Conservation (phyloP, 257 asterid genomes). For the Przewalskia tangutica region DNA sequence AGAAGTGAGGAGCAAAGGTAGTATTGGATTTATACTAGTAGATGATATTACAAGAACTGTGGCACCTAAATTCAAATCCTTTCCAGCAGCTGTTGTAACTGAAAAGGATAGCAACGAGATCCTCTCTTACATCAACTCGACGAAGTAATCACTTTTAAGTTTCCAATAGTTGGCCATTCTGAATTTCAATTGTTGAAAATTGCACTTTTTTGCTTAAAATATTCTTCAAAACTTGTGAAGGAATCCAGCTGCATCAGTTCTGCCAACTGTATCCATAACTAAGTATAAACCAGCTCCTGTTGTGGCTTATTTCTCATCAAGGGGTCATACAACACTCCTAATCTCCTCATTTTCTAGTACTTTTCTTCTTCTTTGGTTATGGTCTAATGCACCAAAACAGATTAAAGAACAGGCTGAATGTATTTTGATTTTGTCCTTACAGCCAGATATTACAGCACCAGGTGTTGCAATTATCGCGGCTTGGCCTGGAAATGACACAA, state of each 20-base stretch:
- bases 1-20: slow-evolving; percentile 27
- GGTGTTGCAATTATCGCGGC: slow-evolving; percentile 81
- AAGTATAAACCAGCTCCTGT: slow-evolving; percentile 67
- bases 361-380: neutral
- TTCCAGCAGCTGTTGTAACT: slow-evolving; percentile 34
- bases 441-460: slow-evolving; percentile 88
- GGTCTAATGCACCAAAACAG: neutral
- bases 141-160: slow-evolving; percentile 27
- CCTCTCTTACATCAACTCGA: slow-evolving; percentile 48
- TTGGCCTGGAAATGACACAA: slow-evolving; percentile 41
- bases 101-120: slow-evolving; percentile 36
- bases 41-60: slow-evolving; percentile 23
- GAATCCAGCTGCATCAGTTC: slow-evolving; percentile 52
- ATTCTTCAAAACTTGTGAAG: slow-evolving; percentile 20
- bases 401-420: neutral
- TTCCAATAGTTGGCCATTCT: neutral
- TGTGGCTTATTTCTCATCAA: slow-evolving; percentile 57
- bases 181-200: neutral
- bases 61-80: slow-evolving; percentile 22
- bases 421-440: slow-evolving; percentile 6
- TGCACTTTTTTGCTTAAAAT: neutral
- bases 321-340: slow-evolving; percentile 35
- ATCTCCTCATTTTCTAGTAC: slow-evolving; percentile 31
- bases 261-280: slow-evolving; percentile 31
- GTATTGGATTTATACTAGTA: slow-evolving; percentile 38